Evolutionary conservation across 2,329 filamentous ascomycete genomes (phyloP), one percentile per base, ranked within the genome.

Genomic region (Nemania serpens): DNA sequence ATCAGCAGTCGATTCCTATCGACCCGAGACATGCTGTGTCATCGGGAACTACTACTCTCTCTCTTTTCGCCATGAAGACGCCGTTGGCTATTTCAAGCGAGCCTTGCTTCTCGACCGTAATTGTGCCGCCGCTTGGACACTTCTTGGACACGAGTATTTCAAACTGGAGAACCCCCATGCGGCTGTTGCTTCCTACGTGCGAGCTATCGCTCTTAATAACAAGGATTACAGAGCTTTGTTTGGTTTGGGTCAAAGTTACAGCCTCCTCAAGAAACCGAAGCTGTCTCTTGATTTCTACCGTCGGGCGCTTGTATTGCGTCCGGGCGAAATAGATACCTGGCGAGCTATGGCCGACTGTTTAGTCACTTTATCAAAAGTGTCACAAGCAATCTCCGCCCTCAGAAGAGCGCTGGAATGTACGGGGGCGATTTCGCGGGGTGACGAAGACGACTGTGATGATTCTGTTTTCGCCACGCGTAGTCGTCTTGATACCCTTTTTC

Each of bases 141-240:
- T 53, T n/a, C 48, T 58, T n/a, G 47, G 48, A 47, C 46, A 52
- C 20, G 55, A 58, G 37, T 58, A 58, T n/a, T 37, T 43, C 5
- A 58, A 58, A 20, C 20, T 51, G 3, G 48, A 53, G 5, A 58
- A 53, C 12, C 15, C 7, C 20, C 55, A 52, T 47, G 55, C 55
- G 11, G 48, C 47, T 5, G 5, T 58, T 12, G 36, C 22, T 18
- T 52, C 25, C 36, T 58, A 52, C 45, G 2, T 45, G 37, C 47
- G 48, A 5, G 55, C 37, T 12, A 41, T 52, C 22, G 5, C 17
- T 20, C 39, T 45, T 5, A 58, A 58, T n/a, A 37, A 45, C 36
- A 34, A 45, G 2, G 46, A 58, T 10, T 51, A 52, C 36, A 51
- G 46, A 10, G 46, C 48, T 34, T 58, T 17, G 17, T 34, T 37